These are phyloP conservation scores for Artemisia annua DNA, from an alignment of 129 eudicot species.

Conservation along the genomic window DNA sequence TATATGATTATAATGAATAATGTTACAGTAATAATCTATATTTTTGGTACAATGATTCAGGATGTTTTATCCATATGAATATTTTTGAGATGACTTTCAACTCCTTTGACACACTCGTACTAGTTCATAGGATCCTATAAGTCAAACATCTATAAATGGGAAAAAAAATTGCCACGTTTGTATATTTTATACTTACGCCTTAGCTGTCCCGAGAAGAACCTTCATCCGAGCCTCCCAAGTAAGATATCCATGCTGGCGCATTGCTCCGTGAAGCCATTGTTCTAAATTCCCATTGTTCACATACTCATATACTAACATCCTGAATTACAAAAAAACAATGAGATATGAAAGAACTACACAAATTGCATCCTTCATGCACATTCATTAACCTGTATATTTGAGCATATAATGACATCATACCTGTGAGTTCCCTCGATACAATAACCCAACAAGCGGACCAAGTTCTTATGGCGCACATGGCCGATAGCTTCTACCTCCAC, in stretches of 20 bases:
- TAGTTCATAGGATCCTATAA: background rate
- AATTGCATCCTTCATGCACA: background rate
- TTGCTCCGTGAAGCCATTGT: constrained; percentile 92
- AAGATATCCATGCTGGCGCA: constrained; percentile 84
- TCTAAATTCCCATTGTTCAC: constrained; percentile 82
- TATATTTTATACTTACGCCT: constrained; percentile 62
- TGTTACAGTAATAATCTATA: background rate
- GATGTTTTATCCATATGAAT: background rate
- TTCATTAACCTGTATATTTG: too few relatives aligned
- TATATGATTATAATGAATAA: background rate
- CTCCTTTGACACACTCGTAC: background rate
- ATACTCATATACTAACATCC: constrained; percentile 84
- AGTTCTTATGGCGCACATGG: constrained; percentile 85
- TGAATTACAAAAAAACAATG: constrained; percentile 27
- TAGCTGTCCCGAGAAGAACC: constrained; percentile 87
- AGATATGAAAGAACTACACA: background rate
- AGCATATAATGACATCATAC: constrained; percentile 22
- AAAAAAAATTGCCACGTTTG: too few relatives aligned
- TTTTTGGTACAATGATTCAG: background rate
- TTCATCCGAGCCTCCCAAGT: constrained; percentile 94
- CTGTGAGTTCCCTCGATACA: constrained; percentile 93
- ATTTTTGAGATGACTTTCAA: background rate
- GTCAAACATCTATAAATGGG: background rate
- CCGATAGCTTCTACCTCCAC: constrained; percentile 95
- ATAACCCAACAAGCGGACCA: constrained; percentile 83